A percentile compares a stretch with the other conserved stretches of the same genome.
Conservation (phyloP, 176 grass and related monocot genomes). For the Pharus latifolius region DNA sequence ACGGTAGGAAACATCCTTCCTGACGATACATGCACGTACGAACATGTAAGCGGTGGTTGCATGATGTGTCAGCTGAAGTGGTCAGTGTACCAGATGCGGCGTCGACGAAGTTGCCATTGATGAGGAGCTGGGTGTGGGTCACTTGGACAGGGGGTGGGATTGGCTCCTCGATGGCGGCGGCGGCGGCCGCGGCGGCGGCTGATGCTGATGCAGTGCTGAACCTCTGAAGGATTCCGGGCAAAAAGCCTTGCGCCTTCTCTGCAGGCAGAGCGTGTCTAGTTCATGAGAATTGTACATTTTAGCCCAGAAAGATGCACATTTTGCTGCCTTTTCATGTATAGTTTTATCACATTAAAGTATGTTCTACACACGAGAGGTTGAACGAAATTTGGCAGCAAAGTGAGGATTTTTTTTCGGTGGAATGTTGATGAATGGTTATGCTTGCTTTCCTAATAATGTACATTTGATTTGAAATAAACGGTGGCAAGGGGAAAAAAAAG, state of each 20-base stretch:
- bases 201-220: constrained; percentile 40
- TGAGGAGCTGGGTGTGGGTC: constrained; percentile 73
- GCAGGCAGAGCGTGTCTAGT: neutral
- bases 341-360: no score
- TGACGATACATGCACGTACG: neutral
- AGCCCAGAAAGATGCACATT: no score
- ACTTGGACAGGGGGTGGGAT: constrained; percentile 64
- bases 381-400: no score
- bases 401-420: no score
- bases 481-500: neutral
- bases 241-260: constrained; percentile 21
- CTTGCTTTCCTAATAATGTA: no score
- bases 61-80: neutral
- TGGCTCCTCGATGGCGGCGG: constrained; percentile 31
- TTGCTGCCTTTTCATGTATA: no score
- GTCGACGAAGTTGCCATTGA: constrained; percentile 84
- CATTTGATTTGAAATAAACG: neutral
- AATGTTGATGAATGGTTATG: no score
- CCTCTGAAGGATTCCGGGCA: constrained; percentile 23
- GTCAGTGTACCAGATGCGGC: constrained; percentile 49
- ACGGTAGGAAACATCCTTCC: constrained; percentile 74
- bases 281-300: no score
- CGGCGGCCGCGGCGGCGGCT: neutral
- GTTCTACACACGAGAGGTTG: no score
- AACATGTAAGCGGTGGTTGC: neutral